Conservation (phyloP, 257 asterid species). For the Verbascum thapsus region DNA sequence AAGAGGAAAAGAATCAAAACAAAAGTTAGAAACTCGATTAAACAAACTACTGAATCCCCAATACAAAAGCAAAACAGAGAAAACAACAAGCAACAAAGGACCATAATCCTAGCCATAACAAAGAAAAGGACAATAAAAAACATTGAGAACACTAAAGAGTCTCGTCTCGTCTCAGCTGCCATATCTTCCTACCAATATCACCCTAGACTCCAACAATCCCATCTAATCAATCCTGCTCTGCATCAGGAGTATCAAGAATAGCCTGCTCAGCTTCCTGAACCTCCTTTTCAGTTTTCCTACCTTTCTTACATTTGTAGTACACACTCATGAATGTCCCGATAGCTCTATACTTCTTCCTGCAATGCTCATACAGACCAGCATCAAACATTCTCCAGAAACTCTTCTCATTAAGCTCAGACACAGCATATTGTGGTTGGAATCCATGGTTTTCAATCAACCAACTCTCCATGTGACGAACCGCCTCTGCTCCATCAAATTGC, state of each 20-base stretch:
- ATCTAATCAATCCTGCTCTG: constrained; percentile 53
- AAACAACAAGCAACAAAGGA: not conserved
- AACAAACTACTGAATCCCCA: constrained; percentile 28
- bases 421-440: constrained; percentile 95
- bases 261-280: constrained; percentile 98
- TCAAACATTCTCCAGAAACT: constrained; percentile 99
- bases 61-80: constrained; percentile 20
- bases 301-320: constrained; percentile 93
- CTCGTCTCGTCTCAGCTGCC: too few relatives aligned
- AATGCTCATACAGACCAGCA: constrained; percentile 78
- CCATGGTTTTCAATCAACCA: constrained; percentile 96
- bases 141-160: constrained; percentile 17
- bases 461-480: constrained; percentile 71
- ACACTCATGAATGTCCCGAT: constrained; percentile 95
- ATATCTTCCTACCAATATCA: too few relatives aligned
- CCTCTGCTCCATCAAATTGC: constrained; percentile 78
- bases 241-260: constrained; percentile 64
- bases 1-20: not conserved
- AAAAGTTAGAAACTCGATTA: too few relatives aligned
- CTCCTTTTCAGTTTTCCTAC: constrained; percentile 97
- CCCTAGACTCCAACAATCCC: constrained; percentile 9
- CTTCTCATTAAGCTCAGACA: constrained; percentile 86
- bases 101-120: constrained; percentile 22
- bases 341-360: constrained; percentile 81
- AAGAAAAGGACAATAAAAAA: too few relatives aligned